These are phyloP conservation scores for Solanum dulcamara DNA, from an alignment of 257 asterid genomes.

Conservation along the genomic window DNA sequence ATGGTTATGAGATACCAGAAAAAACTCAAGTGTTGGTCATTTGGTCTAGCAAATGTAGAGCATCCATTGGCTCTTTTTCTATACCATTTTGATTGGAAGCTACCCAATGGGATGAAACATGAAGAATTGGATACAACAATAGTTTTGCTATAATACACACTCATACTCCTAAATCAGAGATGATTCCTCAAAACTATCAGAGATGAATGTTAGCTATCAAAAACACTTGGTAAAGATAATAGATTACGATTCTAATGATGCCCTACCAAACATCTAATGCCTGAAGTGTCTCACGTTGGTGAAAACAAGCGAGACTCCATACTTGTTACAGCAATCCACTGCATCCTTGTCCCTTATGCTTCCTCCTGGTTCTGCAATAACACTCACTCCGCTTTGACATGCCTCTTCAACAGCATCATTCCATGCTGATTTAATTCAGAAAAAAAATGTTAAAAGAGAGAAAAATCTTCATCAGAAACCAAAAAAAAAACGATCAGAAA, in stretches of 20 bases:
- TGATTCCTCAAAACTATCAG: background rate
- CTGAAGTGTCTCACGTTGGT: conserved; percentile 87
- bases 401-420: conserved; percentile 97
- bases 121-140: background rate
- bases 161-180: background rate
- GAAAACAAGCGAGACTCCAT: conserved; percentile 65
- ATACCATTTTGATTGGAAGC: conserved; percentile 1
- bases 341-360: conserved; percentile 84
- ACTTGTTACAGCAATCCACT: conserved; percentile 78
- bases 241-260: background rate
- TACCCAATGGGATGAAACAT: background rate
- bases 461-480: too few species aligned
- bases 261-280: conserved; percentile 34
- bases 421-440: conserved; percentile 55
- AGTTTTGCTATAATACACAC: background rate
- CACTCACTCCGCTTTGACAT: conserved; percentile 62
- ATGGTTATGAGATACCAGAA: background rate
- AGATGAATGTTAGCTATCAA: background rate
- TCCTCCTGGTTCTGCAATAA: conserved; percentile 93
- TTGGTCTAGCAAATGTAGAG: conserved; percentile 1
- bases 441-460: background rate
- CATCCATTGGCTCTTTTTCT: background rate
- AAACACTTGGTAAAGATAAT: background rate
- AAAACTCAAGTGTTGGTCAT: background rate
- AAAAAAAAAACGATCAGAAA: background rate